A percentile compares a stretch with the other conserved stretches of the same genome.
Evolutionary conservation across 106 monocot species (phyloP).

Genomic region (Xerophyta viscosa): DNA sequence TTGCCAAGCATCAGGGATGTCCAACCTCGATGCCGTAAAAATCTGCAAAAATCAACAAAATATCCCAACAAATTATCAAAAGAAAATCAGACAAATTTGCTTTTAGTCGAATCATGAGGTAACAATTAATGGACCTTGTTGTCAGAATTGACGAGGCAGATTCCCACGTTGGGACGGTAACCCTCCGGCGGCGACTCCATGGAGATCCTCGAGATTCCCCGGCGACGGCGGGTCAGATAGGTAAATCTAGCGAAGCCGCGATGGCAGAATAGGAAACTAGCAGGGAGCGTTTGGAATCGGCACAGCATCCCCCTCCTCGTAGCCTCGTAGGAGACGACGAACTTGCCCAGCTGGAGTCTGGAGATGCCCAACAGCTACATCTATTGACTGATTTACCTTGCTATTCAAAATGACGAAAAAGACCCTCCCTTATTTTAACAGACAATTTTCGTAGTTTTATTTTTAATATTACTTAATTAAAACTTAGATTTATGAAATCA

Average conservation of each 20-base stretch:
- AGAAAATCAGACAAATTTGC: neutral
- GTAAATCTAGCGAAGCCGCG: slow-evolving; percentile 2
- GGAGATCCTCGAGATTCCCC: neutral
- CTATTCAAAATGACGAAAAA: too few species aligned
- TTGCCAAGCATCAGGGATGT: slow-evolving; percentile 81
- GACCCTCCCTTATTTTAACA: too few species aligned
- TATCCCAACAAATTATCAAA: slow-evolving; percentile 1
- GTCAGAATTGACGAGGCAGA: slow-evolving; percentile 70
- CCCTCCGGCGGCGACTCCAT: slow-evolving; percentile 75
- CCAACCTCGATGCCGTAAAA: slow-evolving; percentile 76
- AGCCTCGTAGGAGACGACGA: too few species aligned
- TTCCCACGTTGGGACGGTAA: slow-evolving; percentile 83
- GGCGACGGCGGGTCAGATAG: slow-evolving; percentile 2
- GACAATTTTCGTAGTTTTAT: too few species aligned
- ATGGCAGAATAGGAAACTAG: slow-evolving; percentile 6
- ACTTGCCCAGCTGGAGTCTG: too few species aligned
- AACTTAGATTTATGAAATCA: too few species aligned
- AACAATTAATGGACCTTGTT: slow-evolving; percentile 61
- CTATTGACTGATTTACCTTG: too few species aligned
- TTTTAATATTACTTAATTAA: too few species aligned
- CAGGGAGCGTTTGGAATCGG: too few species aligned
- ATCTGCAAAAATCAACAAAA: slow-evolving; percentile 32
- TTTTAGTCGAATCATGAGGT: neutral
- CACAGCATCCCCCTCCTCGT: too few species aligned
- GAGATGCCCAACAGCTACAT: too few species aligned